Conservation (phyloP, 78 protist species). For the Anaeramoeba flamelloides region DNA sequence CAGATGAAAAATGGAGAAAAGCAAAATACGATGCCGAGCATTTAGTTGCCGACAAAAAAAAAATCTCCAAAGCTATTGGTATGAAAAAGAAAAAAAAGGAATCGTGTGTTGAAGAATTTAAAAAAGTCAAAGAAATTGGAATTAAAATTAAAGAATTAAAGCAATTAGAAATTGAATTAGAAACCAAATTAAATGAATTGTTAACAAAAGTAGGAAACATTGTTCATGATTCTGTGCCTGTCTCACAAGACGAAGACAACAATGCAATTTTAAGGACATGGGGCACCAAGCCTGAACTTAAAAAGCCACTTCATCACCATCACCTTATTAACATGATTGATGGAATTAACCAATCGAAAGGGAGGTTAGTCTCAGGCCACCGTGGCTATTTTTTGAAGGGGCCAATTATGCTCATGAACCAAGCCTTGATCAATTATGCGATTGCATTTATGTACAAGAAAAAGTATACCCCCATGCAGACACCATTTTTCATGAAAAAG, state of each 20-base stretch:
- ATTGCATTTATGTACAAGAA: neutral
- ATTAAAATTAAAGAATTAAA: neutral
- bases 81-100: neutral
- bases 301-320: neutral
- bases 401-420: neutral
- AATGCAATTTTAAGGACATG: neutral
- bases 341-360: neutral
- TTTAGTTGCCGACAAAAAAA: neutral
- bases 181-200: neutral
- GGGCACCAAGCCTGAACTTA: neutral
- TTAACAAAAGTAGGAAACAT: neutral
- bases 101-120: neutral
- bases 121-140: neutral
- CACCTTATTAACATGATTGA: neutral
- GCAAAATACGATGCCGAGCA: neutral
- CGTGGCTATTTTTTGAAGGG: neutral
- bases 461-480: neutral
- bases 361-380: neutral
- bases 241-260: neutral
- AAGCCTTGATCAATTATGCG: neutral
- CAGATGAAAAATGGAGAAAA: constrained; percentile 2
- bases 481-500: neutral
- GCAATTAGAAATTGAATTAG: neutral
- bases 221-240: neutral
- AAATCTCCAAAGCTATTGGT: neutral